These are phyloP conservation scores for Huntiella moniliformis DNA, from an alignment of 2,329 filamentous ascomycete genomes.

Conservation along the genomic window DNA sequence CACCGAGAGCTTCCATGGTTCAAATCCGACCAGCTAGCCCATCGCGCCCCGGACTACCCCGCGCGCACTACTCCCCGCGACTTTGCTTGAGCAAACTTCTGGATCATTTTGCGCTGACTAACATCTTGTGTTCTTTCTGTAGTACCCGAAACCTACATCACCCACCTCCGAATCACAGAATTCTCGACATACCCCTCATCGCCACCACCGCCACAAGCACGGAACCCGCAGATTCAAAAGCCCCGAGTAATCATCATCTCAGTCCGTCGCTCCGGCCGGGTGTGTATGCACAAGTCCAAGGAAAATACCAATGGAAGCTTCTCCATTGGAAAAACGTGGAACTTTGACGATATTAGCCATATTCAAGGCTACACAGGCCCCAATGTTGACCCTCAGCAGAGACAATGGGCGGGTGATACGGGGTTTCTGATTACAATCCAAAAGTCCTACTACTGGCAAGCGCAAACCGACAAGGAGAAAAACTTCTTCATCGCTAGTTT, in stretches of 20 bases:
- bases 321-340: conserved; percentile 97
- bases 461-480: conserved; percentile 85
- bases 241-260: conserved; percentile 80
- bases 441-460: conserved; percentile 96
- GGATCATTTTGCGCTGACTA: too few species aligned
- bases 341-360: conserved; percentile 68
- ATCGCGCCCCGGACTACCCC: too few species aligned
- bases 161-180: conserved; percentile 81
- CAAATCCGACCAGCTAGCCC: too few species aligned
- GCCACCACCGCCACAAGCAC: conserved; percentile 66
- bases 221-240: conserved; percentile 58
- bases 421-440: conserved; percentile 79
- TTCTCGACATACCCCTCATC: conserved; percentile 65
- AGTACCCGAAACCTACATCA: conserved; percentile 92
- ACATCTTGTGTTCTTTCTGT: conserved; percentile 6
- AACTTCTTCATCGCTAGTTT: conserved; percentile 95
- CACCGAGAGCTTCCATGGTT: background rate
- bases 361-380: conserved; percentile 66
- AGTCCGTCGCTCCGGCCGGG: conserved; percentile 76
- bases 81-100: background rate
- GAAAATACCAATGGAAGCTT: conserved; percentile 89
- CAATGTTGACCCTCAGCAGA: conserved; percentile 34
- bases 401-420: conserved; percentile 63
- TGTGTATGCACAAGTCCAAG: conserved; percentile 90
- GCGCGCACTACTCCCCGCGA: background rate